These are phyloP conservation scores for Litsea cubeba DNA, from an alignment of 164 flowering plant species.

Conservation along the genomic window DNA sequence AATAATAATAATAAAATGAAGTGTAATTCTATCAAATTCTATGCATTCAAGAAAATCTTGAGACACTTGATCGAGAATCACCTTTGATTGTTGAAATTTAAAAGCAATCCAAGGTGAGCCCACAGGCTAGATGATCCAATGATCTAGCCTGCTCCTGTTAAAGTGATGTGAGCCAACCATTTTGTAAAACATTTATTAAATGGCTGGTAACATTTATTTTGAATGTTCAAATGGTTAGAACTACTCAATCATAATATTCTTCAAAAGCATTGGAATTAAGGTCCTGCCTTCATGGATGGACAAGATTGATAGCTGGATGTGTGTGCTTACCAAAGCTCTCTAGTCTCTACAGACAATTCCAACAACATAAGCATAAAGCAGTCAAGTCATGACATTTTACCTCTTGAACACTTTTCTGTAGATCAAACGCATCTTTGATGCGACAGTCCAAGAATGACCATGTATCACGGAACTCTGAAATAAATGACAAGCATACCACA, in stretches of 20 bases:
- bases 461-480: slow-evolving; percentile 70
- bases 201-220: background rate
- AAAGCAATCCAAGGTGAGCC: background rate
- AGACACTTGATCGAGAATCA: background rate
- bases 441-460: slow-evolving; percentile 75
- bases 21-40: too few species aligned
- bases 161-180: background rate
- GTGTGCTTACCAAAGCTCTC: background rate
- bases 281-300: background rate
- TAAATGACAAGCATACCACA: background rate
- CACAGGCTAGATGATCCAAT: background rate
- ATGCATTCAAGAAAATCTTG: background rate
- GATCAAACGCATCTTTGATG: slow-evolving; percentile 78
- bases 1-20: too few species aligned
- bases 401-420: slow-evolving; percentile 79
- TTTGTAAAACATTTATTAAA: background rate
- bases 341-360: background rate
- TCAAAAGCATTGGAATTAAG: too few species aligned
- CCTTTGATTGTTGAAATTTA: background rate
- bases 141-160: background rate
- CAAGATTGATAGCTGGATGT: background rate
- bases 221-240: background rate
- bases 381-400: slow-evolving; percentile 22
- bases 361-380: background rate
- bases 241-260: too few species aligned